These are phyloP conservation scores for Quercus cerris DNA, from an alignment of 306 rosid species.

Conservation along the genomic window DNA sequence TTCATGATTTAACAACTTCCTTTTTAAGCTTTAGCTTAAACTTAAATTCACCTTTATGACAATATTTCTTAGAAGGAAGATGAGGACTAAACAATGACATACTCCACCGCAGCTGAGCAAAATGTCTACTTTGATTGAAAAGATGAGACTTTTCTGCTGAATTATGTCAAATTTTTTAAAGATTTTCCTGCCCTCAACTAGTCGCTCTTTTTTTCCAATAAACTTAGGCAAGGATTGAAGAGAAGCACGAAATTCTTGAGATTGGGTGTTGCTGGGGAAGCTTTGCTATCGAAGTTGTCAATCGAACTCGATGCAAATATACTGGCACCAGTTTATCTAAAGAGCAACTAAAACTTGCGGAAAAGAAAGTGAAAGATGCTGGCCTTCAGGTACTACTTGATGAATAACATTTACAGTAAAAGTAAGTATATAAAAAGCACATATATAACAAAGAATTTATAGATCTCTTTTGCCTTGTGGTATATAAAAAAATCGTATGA, in stretches of 20 bases:
- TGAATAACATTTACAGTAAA: background rate
- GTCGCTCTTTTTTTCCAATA: background rate
- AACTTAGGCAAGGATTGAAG: slow-evolving; percentile 57
- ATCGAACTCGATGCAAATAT: slow-evolving; percentile 75
- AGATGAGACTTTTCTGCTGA: slow-evolving; percentile 26
- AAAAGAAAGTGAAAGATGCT: slow-evolving; percentile 62
- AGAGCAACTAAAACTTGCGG: slow-evolving; percentile 75
- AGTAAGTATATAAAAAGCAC: no score
- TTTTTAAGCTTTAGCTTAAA: background rate
- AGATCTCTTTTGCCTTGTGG: no score
- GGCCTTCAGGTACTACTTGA: slow-evolving; percentile 61
- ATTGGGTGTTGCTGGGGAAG: slow-evolving; percentile 95
- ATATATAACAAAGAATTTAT: no score
- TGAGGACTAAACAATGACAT: slow-evolving; percentile 35
- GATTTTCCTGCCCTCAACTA: background rate
- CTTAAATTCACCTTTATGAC: background rate
- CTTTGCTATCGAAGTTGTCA: slow-evolving; percentile 79
- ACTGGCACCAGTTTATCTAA: slow-evolving; percentile 79
- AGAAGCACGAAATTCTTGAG: slow-evolving; percentile 77
- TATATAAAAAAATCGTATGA: no score
- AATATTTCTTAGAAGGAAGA: slow-evolving; percentile 44
- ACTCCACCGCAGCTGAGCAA: slow-evolving; percentile 42
- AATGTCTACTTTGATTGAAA: slow-evolving; percentile 63
- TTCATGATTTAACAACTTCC: background rate
- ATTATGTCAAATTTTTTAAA: background rate